Base-by-base conservation (phyloP, 2,329 filamentous ascomycete genomes). In the Colletotrichum siamense region DNA sequence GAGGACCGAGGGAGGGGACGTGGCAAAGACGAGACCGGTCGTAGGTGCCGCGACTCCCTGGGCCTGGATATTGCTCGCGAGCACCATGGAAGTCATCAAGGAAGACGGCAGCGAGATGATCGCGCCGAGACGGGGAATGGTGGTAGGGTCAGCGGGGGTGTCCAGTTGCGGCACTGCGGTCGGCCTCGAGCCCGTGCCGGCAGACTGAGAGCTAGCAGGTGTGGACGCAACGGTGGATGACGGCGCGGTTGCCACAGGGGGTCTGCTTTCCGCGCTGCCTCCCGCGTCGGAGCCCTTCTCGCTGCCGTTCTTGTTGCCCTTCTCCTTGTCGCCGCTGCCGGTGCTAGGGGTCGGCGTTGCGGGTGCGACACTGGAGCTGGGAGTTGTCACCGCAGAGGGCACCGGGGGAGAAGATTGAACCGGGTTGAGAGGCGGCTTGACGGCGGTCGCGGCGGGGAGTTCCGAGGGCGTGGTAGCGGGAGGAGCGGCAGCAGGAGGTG, bases 61-160 rank as follows among this genome's bases (percentile, higher is more conserved):
- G 10, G 61, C 30, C 22, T 64, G 61, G 32, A 44, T 63, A 7
- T 61, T 70, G 10, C 69, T 76, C 6, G 70, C 73, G 6, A 76
- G 73, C 6, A 76, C 59, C 64, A 76, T 73, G 12, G 73, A 76
- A 16, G 73, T 76, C 73, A 63, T 49, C 32, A 76, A 2, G 18
- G 73, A 73, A 9, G 73, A 69, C 4, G 73, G 73, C n/a, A 76
- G 28, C 8, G 73, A 59, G 13, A 76, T 61, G 28, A n/a, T 30
- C 16, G 73, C 70, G 18, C 63, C 57, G 8, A 61, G 16, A 2
- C 62, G 73, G 5, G 32, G 26, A 0, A 73, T 65, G 5, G 64
- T 55, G n/a, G 57, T 73, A 10, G 64, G 26, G 7, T 18, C 57
- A 15, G 49, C 30, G 10, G 30, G 52, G 9, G 24, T 39, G 7